Evolutionary conservation across 2,329 filamentous ascomycete genomes (phyloP), one percentile per base, ranked within the genome.

Genomic region (Ophiocordyceps robertsii): DNA sequence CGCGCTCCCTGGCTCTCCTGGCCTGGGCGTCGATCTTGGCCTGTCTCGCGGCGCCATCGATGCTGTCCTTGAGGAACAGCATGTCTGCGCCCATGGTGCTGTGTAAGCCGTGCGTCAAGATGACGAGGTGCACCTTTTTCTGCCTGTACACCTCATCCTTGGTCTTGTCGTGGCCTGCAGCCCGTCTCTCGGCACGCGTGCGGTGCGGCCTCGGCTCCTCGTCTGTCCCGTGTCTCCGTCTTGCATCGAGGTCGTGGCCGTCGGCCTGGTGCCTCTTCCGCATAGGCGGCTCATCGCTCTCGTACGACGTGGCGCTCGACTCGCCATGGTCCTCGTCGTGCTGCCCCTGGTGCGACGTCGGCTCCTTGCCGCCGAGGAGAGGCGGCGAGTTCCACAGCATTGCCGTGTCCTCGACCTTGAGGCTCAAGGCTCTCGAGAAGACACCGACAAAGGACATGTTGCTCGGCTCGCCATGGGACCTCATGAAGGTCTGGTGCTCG

Each of bases 11-110:
- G 43, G 67, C 69, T 51, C 70, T 75, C 44, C 83, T 71, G 39
- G 66, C 70, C 57, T 72, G 80, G 32, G 80, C 77, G 59, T 85
- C 81, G 39, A 77, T 66, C 51, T 81, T 80, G 27, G 85, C 82
- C 56, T 90, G 79, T 52, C 69, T 81, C 4, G 82, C 82, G 3
- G 85, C 80, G 21, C 80, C 79, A 64, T 98, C 92, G 47, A 98
- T 96, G 61, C 87, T 94, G 63, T 98, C 92, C 57, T 98, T 98
- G 59, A 98, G 65, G 58, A 85, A 98, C 17, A 98, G 69, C 92
- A 98, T 95, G 59, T 98, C 92, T 17, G 88, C 84, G 5, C 92
- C 87, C 12, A 95, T 71, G 59, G 98, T 98, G 62, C 90, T 95
- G 61, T 96, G 92, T 48, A 98, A 63, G 0, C 92, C 92, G 64